Evolutionary conservation across 1,139 yeast species (phyloP).

Genomic region (Suhomyces coccinellae): DNA sequence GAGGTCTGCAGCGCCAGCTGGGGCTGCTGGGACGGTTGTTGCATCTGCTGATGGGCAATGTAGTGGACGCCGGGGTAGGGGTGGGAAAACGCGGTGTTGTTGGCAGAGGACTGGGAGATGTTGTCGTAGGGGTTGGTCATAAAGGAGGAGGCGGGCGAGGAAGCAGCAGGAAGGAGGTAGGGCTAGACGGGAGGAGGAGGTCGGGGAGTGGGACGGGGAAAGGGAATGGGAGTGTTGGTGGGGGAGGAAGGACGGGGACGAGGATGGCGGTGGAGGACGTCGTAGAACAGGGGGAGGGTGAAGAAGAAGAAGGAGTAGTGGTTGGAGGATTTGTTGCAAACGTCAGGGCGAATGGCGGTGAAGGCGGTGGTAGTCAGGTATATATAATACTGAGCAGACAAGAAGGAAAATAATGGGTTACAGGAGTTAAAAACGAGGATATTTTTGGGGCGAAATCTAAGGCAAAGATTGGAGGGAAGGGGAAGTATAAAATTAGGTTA

Average conservation of each 20-base stretch:
- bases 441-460: slow-evolving; percentile 1
- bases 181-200: neutral
- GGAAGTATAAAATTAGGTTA: neutral
- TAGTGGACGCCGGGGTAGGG: slow-evolving; percentile 7
- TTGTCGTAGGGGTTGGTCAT: slow-evolving; percentile 8
- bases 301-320: neutral
- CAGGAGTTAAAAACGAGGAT: slow-evolving; percentile 7
- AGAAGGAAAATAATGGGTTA: slow-evolving; percentile 7
- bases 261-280: neutral
- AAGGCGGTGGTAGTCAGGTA: slow-evolving; percentile 3
- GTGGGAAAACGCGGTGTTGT: slow-evolving; percentile 5
- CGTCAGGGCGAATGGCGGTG: neutral
- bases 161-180: neutral
- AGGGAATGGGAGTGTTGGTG: neutral
- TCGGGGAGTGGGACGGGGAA: too few species aligned
- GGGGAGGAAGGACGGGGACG: neutral
- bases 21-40: slow-evolving; percentile 12
- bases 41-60: slow-evolving; percentile 13
- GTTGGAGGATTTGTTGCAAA: too few species aligned
- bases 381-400: slow-evolving; percentile 9
- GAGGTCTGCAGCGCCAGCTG: slow-evolving; percentile 8
- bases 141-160: neutral
- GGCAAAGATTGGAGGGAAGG: slow-evolving; percentile 1
- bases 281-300: neutral
- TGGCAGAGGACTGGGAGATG: slow-evolving; percentile 1